Percentiles rank a stretch among this genome's conserved stretches.
phyloP scores from a whole-genome alignment of 129 eudicot genomes.

The Centrapalus pauciflorus region DNA sequence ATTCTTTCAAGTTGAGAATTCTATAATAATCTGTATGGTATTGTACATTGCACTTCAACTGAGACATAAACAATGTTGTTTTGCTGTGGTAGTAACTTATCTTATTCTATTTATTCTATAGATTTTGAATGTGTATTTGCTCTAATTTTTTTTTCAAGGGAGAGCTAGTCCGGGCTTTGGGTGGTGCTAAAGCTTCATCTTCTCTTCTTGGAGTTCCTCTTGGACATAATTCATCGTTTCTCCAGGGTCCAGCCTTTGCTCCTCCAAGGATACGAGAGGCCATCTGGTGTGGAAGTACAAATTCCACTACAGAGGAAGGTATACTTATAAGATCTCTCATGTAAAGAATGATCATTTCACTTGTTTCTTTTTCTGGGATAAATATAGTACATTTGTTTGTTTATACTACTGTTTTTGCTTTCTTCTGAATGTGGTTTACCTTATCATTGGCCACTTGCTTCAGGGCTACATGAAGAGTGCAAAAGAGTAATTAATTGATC shows the following conservation, averaged over 20 bases:
- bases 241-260: slow-evolving; percentile 98
- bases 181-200: slow-evolving; percentile 79
- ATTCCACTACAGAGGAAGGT: slow-evolving; percentile 91
- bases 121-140: not conserved
- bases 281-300: slow-evolving; percentile 97
- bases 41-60: not conserved
- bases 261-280: slow-evolving; percentile 98
- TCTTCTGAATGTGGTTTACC: not conserved
- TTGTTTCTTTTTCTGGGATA: not conserved
- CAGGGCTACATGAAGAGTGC: not conserved
- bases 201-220: slow-evolving; percentile 96
- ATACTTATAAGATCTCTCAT: not conserved
- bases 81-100: not conserved
- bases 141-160: slow-evolving; percentile 40
- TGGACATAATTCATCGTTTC: slow-evolving; percentile 95
- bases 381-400: not conserved
- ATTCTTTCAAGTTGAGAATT: not conserved
- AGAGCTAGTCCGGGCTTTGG: slow-evolving; percentile 80
- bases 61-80: not conserved
- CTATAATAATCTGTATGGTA: not conserved
- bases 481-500: not conserved
- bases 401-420: not conserved
- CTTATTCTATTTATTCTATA: not conserved
- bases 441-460: not conserved
- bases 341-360: not conserved